Percentiles rank a stretch among this genome's conserved stretches.
Conservation (phyloP, 495 filamentous ascomycete genomes). For the Neurospora sp. region DNA sequence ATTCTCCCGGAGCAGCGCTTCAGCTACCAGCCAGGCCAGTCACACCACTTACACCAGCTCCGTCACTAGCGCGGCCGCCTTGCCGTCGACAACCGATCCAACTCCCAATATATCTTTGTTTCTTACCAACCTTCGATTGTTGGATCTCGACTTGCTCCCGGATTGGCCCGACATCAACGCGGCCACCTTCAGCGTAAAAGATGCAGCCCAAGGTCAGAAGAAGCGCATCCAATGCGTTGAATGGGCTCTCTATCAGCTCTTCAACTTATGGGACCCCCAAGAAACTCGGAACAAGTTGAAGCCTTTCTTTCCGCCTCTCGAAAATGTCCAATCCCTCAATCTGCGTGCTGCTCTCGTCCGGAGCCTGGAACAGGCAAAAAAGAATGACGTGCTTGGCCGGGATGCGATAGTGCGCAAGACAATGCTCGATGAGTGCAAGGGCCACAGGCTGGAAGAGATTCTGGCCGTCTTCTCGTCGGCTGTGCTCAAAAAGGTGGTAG, state of each 20-base stretch:
- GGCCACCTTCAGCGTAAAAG: conserved; percentile 54
- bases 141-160: conserved; percentile 61
- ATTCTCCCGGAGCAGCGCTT: conserved; percentile 4
- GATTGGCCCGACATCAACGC: conserved; percentile 69
- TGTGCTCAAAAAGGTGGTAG: conserved; percentile 60
- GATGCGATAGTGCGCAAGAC: conserved; percentile 74
- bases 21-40: conserved; percentile 2
- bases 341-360: conserved; percentile 77
- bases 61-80: background rate
- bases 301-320: conserved; percentile 79
- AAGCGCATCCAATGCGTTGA: conserved; percentile 68
- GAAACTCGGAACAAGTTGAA: conserved; percentile 72
- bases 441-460: conserved; percentile 70
- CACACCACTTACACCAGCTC: conserved; percentile 4
- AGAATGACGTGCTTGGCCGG: conserved; percentile 67
- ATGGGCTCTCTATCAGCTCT: conserved; percentile 77
- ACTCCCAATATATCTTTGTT: conserved; percentile 45
- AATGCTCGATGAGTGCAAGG: conserved; percentile 87
- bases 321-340: conserved; percentile 80
- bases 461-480: conserved; percentile 68
- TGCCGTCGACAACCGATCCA: conserved; percentile 2
- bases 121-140: conserved; percentile 66
- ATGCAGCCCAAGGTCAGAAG: conserved; percentile 62
- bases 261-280: conserved; percentile 68
- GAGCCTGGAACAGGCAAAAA: conserved; percentile 69